phyloP scores from a whole-genome alignment of 495 filamentous ascomycete genomes.

The Trichocladium antarcticum region DNA sequence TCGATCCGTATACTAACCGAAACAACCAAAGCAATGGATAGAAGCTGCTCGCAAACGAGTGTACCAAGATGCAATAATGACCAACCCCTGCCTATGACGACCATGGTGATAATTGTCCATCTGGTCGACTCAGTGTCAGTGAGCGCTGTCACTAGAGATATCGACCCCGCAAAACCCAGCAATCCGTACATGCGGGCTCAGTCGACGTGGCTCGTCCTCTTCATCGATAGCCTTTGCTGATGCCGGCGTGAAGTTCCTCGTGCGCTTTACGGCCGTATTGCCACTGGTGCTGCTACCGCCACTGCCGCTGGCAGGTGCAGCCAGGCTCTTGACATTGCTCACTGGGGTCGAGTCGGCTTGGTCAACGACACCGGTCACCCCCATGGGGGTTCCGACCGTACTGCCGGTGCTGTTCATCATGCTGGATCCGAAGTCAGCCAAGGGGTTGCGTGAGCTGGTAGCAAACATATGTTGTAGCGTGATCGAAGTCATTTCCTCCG shows the following conservation, averaged over 20 bases:
- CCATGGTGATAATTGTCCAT: no score
- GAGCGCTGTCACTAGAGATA: neutral
- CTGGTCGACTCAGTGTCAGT: no score
- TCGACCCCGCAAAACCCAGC: constrained; percentile 4
- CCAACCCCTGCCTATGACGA: no score
- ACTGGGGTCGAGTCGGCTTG: neutral
- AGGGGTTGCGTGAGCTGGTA: neutral
- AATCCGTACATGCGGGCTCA: constrained; percentile 22
- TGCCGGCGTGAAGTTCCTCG: constrained; percentile 35
- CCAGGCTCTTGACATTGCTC: neutral
- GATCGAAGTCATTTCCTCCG: neutral
- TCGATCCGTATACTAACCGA: no score
- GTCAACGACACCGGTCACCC: neutral
- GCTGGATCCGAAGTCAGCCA: constrained; percentile 3
- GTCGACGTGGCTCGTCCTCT: constrained; percentile 27
- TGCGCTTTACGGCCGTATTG: constrained; percentile 25
- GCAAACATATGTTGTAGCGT: neutral
- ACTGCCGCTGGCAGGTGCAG: neutral
- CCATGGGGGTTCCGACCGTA: neutral
- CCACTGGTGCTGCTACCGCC: neutral
- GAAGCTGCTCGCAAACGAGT: no score
- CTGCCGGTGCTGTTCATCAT: neutral
- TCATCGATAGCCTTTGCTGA: constrained; percentile 33
- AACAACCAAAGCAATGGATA: no score
- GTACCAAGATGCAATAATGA: no score